Evolutionary conservation across 2,329 filamentous ascomycete genomes (phyloP).

Genomic region (Aspergillus tamarii): DNA sequence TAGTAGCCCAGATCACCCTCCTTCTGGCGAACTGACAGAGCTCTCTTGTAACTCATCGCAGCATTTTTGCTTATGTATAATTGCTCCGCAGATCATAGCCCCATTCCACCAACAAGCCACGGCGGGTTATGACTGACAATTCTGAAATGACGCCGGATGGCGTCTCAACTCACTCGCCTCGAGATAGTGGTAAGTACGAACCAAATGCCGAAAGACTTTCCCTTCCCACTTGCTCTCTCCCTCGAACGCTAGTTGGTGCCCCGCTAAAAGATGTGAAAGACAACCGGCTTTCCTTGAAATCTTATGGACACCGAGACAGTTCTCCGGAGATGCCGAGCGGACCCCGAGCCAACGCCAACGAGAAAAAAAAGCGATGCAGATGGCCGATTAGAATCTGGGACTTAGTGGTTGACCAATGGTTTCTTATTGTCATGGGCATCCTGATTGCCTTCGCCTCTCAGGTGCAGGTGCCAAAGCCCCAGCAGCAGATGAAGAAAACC

Average conservation of each 20-base stretch:
- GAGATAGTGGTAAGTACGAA: neutral
- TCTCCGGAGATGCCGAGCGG: neutral
- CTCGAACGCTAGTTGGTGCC: neutral
- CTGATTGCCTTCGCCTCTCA: constrained; percentile 54
- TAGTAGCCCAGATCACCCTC: neutral
- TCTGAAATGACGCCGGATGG: neutral
- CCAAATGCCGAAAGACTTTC: neutral
- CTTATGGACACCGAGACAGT: neutral
- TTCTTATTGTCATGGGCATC: constrained; percentile 59
- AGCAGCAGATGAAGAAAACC: constrained; percentile 47
- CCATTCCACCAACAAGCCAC: neutral
- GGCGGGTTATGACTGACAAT: neutral
- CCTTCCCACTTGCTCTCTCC: neutral
- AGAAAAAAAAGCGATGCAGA: neutral
- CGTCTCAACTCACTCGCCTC: neutral
- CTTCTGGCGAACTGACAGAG: neutral
- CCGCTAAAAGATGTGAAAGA: neutral
- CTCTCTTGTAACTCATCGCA: neutral
- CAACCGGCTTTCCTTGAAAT: neutral
- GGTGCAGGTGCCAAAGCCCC: constrained; percentile 57
- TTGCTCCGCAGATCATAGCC: neutral
- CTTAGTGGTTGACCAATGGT: constrained; percentile 56
- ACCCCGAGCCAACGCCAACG: neutral
- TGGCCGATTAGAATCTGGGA: neutral
- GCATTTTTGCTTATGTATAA: neutral